Evolutionary conservation across 495 filamentous ascomycete species (phyloP).

Genomic region (Aspergillus egyptiacus): DNA sequence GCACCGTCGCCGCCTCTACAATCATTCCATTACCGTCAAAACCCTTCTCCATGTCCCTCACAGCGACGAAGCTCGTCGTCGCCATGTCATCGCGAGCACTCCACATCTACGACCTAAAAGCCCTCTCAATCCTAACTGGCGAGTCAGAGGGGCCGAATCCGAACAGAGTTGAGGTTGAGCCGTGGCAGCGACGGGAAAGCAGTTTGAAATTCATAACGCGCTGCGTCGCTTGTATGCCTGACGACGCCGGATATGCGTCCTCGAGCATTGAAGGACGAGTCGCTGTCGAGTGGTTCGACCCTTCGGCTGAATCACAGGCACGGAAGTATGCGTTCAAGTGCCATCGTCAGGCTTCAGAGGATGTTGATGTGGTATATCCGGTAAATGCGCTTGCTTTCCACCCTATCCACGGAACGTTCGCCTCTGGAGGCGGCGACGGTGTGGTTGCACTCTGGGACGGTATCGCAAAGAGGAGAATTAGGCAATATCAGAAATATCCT

Average conservation of each 20-base stretch:
- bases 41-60: slow-evolving; percentile 78
- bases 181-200: slow-evolving; percentile 86
- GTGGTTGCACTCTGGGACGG: slow-evolving; percentile 96
- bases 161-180: slow-evolving; percentile 55
- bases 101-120: slow-evolving; percentile 84
- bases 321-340: slow-evolving; percentile 99
- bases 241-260: slow-evolving; percentile 84
- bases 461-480: slow-evolving; percentile 79
- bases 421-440: slow-evolving; percentile 87
- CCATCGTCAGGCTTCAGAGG: slow-evolving; percentile 69
- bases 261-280: slow-evolving; percentile 88
- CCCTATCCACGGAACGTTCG: slow-evolving; percentile 85
- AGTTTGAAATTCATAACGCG: slow-evolving; percentile 94
- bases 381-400: slow-evolving; percentile 94
- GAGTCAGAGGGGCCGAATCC: slow-evolving; percentile 37
- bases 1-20: slow-evolving; percentile 42
- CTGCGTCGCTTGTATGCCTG: slow-evolving; percentile 93
- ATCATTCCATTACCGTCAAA: slow-evolving; percentile 69
- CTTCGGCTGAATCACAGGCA: slow-evolving; percentile 72
- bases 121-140: slow-evolving; percentile 51
- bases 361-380: slow-evolving; percentile 84
- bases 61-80: slow-evolving; percentile 78
- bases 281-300: slow-evolving; percentile 96
- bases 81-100: slow-evolving; percentile 90
- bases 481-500: slow-evolving; percentile 79